Conservation (phyloP, 768 basidiomycete genomes). For the Cubamyces lactineus region DNA sequence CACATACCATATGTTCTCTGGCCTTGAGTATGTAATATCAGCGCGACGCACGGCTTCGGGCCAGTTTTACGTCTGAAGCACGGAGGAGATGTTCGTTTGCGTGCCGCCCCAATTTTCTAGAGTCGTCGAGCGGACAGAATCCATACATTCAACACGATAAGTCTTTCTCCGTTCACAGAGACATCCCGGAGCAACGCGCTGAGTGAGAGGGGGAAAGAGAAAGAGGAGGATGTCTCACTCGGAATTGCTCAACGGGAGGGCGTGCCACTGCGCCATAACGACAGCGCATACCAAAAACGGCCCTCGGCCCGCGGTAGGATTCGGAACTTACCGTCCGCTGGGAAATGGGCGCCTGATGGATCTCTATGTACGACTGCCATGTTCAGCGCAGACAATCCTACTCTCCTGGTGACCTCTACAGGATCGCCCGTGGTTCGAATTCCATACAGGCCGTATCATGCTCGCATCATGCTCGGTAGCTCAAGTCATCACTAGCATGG, state of each 20-base stretch:
- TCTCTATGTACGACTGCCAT: constrained; percentile 4
- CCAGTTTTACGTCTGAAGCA: background rate
- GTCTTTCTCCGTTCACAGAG: no score
- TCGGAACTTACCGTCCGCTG: background rate
- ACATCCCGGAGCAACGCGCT: no score
- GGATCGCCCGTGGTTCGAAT: constrained; percentile 2
- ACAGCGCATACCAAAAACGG: constrained; percentile 12
- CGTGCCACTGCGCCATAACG: background rate
- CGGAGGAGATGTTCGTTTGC: background rate
- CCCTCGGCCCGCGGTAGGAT: background rate
- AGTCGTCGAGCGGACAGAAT: no score
- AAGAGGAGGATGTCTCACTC: no score
- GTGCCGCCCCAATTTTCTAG: background rate
- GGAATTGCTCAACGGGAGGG: background rate
- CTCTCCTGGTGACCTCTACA: constrained; percentile 7
- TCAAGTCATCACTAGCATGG: no score
- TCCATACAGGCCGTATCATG: constrained; percentile 17
- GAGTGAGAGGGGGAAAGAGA: no score
- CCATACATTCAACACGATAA: no score
- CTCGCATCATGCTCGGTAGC: constrained; percentile 22
- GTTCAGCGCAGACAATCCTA: constrained; percentile 19
- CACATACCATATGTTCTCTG: background rate
- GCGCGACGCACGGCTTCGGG: background rate
- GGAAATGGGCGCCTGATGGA: constrained; percentile 7
- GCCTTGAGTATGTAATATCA: constrained; percentile 1